Evolutionary conservation across 306 rosid species (phyloP).

Genomic region (Quercus robur): DNA sequence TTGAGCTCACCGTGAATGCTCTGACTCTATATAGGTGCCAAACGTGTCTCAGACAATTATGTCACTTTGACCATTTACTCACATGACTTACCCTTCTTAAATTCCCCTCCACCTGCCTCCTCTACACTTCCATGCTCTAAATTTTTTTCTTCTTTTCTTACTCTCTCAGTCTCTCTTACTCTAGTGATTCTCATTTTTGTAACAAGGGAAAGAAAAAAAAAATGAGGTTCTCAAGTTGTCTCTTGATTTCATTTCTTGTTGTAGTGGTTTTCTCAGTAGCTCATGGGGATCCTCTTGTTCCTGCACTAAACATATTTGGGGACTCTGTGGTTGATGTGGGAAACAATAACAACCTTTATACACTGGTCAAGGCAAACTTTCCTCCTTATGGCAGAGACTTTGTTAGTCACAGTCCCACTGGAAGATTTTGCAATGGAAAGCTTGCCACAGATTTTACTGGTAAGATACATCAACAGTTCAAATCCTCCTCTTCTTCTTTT

Average conservation of each 20-base stretch:
- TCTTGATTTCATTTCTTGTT: conserved; percentile 27
- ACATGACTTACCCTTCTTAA: conserved; percentile 1
- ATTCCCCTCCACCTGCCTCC: conserved; percentile 8
- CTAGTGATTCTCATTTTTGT: not conserved
- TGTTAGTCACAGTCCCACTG: conserved; percentile 50
- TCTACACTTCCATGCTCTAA: conserved; percentile 17
- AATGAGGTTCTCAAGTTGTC: conserved; percentile 30
- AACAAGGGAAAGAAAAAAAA: not conserved
- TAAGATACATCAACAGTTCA: not conserved
- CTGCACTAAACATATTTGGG: conserved; percentile 58
- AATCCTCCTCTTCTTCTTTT: not conserved
- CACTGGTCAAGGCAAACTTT: conserved; percentile 56
- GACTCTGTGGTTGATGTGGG: conserved; percentile 66
- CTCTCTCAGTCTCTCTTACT: not conserved
- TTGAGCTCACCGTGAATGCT: no score
- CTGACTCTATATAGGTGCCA: not conserved
- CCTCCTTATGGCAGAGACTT: conserved; percentile 76
- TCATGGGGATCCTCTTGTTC: conserved; percentile 51
- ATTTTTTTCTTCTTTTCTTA: not conserved
- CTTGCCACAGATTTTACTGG: conserved; percentile 62
- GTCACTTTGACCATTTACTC: not conserved
- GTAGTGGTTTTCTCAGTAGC: conserved; percentile 25
- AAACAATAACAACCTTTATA: conserved; percentile 46
- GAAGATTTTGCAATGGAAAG: conserved; percentile 71
- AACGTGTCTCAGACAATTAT: not conserved